Base-by-base conservation (phyloP, 495 filamentous ascomycete genomes). In the Oidiodendron maius region DNA sequence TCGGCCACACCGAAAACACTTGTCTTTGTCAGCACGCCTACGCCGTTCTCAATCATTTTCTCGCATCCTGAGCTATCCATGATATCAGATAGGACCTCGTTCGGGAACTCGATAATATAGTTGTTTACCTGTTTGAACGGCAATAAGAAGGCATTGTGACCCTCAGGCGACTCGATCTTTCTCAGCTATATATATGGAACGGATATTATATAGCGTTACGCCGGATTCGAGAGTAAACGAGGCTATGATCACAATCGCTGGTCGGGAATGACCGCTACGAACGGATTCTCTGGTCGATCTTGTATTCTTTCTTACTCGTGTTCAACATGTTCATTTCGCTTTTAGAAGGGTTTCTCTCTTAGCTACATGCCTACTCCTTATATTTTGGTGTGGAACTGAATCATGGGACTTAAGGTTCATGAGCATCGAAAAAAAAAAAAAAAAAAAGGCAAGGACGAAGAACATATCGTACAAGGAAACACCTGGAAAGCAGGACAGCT, bases 41-140 rank as follows among this genome's bases (percentile, higher is more conserved):
- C 72, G 38, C 63, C 70, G 43, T 61, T 65, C 51, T 65, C 71
- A 44, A 56, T 65, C 12, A 61, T 69, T 8, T 71, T 69, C 17
- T 62, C 56, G n/a, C n/a, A n/a, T 4, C 69, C 76, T 21, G 78
- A 69, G 52, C 74, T 74, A 26, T 70, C 66, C 87, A 96, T 95
- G 45, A 97, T 86, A 54, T 95, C 85, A 3, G 89, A 87, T 41
- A 97, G 65, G 6, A 84, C 80, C 57, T 93, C 81, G 35, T 79
- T 71, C 68, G 97, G 72, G 57, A 98, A 98, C 18, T 81, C 79
- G 5, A 96, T 60, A 36, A 96, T 86, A 62, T 95, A 84, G 20
- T 66, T 68, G 64, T 98, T 98, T 48, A 97, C 93, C 70, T 97
- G 91, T 68, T 95, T 86, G 57, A 98, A 98, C 63, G 96, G 90